Base-by-base conservation (phyloP, 352 stramenopile genomes). In the Phytophthora fragariaefolia region DNA sequence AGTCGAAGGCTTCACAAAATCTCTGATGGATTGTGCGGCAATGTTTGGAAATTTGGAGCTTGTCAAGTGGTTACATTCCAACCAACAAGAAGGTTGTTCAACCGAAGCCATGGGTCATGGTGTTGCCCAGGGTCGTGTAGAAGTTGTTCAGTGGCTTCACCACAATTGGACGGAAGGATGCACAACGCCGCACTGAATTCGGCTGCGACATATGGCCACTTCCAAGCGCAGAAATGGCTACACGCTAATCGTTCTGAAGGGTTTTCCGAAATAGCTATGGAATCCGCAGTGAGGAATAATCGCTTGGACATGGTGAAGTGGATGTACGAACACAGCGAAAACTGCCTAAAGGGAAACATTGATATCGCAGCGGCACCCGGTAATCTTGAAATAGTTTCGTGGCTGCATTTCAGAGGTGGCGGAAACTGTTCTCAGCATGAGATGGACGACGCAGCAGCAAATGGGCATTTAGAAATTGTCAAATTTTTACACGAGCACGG, bases 91-190 rank as follows among this genome's bases (percentile, higher is more conserved):
- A 34, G 18, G 15, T 3, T 43, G 50, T 7, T 28, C n/a, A 6
- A 30, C 28, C 6, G 4, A n/a, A 12, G 43, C 55, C 9, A 53
- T 63, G 18, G 55, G 54, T 46, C 18, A 32, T 20, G 43, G 42
- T 10, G 40, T 40, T 28, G 26, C 27, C 6, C 30, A 52, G 4
- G 42, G 42, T 3, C 12, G 48, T 18, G 18, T 61, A 6, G 26
- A 50, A 9, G 53, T 61, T 43, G 12, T 52, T 18, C 13, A 46
- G 18, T 63, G 55, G 55, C 20, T 63, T 12, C 42, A 54, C 12
- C 3, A 4, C 13, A 54, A 63, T 8, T 2, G 32, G 10, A 40
- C 3, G 0, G 32, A 40, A 13, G 32, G 10, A 4, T 40, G 32
- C 32, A 40, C 8, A 40, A n/a, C 9, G 10, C 32, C 32, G 32